Conservation (phyloP, 2,329 filamentous ascomycete species). For the Botrytis pseudocinerea region DNA sequence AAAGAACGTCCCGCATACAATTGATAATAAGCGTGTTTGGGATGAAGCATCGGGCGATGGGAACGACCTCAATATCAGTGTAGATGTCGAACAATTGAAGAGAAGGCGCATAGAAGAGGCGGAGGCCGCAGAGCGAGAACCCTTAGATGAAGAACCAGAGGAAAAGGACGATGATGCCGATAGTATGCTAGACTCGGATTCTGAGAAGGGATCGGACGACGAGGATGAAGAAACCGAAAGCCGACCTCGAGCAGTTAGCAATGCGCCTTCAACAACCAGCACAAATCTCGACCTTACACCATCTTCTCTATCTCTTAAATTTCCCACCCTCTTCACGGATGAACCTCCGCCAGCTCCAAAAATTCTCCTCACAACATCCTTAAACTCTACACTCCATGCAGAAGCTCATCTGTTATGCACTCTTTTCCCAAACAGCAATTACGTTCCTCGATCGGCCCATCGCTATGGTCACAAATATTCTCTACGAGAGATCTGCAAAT, state of each 20-base stretch:
- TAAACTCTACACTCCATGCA: slow-evolving; percentile 85
- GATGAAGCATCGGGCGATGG: slow-evolving; percentile 71
- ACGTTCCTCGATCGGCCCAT: slow-evolving; percentile 83
- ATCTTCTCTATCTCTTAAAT: slow-evolving; percentile 59
- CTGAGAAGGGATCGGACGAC: slow-evolving; percentile 47
- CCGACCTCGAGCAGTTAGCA: slow-evolving; percentile 43
- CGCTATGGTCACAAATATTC: slow-evolving; percentile 88
- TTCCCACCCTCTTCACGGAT: slow-evolving; percentile 62
- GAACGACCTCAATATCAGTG: slow-evolving; percentile 53
- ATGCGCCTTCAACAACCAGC: slow-evolving; percentile 57
- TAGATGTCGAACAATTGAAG: slow-evolving; percentile 62
- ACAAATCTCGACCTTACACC: slow-evolving; percentile 66
- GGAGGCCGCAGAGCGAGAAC: slow-evolving; percentile 49
- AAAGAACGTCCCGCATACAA: slow-evolving; percentile 75
- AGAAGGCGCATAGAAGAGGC: slow-evolving; percentile 54
- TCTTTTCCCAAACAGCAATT: slow-evolving; percentile 77
- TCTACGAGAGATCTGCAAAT: slow-evolving; percentile 84
- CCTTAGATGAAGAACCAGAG: slow-evolving; percentile 44
- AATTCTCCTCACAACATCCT: slow-evolving; percentile 85
- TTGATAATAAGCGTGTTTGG: slow-evolving; percentile 89
- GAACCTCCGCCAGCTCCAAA: slow-evolving; percentile 67
- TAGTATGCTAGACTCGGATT: slow-evolving; percentile 74
- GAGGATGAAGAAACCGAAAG: slow-evolving; percentile 48
- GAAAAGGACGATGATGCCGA: slow-evolving; percentile 61
- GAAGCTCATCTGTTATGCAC: slow-evolving; percentile 76